phyloP scores from a whole-genome alignment of 1,139 yeast genomes.

The Candida sojae region DNA sequence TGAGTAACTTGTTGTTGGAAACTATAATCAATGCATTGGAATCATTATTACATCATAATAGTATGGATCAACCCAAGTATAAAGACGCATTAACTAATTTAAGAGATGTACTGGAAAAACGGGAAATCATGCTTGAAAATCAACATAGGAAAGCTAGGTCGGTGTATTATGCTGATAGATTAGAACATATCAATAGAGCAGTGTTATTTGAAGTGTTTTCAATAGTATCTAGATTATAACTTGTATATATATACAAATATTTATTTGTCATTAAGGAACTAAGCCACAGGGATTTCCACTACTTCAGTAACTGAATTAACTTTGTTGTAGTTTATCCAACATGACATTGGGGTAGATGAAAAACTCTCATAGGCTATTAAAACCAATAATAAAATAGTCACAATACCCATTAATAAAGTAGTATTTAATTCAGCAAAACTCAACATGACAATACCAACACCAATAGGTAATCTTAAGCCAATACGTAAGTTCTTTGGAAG shows the following conservation, averaged over 20 bases:
- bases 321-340: constrained; percentile 4
- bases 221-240: neutral
- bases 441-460: constrained; percentile 39
- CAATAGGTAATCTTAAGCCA: constrained; percentile 40
- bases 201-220: constrained; percentile 21
- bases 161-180: constrained; percentile 22
- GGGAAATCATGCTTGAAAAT: constrained; percentile 5
- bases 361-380: constrained; percentile 39
- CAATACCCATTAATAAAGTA: constrained; percentile 46
- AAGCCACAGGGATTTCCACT: neutral
- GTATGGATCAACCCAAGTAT: constrained; percentile 1
- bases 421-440: constrained; percentile 47
- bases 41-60: constrained; percentile 4
- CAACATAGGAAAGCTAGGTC: constrained; percentile 11
- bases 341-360: constrained; percentile 26
- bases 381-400: constrained; percentile 31
- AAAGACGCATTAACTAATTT: neutral
- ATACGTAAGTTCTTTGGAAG: constrained; percentile 41
- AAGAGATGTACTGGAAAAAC: constrained; percentile 5
- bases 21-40: constrained; percentile 10
- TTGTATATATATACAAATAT: neutral
- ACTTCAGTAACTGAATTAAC: no score
- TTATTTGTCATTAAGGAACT: neutral
- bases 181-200: constrained; percentile 24
- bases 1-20: constrained; percentile 8